phyloP scores from a whole-genome alignment of 176 grass and related monocot species.

The Luzula sylvatica region DNA sequence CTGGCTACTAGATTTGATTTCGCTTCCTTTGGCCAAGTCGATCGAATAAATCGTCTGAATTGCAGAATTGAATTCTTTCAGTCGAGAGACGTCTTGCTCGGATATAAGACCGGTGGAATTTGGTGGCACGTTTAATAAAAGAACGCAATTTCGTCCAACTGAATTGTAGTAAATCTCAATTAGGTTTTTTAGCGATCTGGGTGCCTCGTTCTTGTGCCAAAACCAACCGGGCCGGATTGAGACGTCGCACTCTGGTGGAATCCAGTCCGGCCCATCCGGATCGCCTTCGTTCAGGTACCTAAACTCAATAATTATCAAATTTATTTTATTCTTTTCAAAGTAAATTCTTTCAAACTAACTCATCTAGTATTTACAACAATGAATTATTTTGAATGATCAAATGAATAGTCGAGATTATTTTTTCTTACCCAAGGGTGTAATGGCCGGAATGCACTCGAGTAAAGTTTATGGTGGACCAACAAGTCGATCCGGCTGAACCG shows the following conservation, averaged over 20 bases:
- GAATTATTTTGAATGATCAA: neutral
- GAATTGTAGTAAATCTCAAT: constrained; percentile 89
- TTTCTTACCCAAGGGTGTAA: no score
- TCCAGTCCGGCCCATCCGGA: constrained; percentile 52
- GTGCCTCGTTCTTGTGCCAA: constrained; percentile 89
- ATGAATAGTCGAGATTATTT: neutral
- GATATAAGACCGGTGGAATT: constrained; percentile 54
- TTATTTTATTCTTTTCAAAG: no score
- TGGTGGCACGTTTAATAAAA: constrained; percentile 87
- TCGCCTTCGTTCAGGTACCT: constrained; percentile 82
- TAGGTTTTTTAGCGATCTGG: constrained; percentile 49
- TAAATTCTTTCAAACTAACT: no score
- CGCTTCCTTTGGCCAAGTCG: constrained; percentile 53
- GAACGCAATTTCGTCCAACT: constrained; percentile 87
- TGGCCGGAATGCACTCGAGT: no score
- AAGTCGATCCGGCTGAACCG: constrained; percentile 53
- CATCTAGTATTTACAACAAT: no score
- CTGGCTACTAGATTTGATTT: constrained; percentile 50
- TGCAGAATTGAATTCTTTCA: constrained; percentile 56
- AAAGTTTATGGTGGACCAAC: constrained; percentile 89
- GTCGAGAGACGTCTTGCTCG: constrained; percentile 45
- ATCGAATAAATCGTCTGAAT: constrained; percentile 40
- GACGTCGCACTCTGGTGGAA: constrained; percentile 94
- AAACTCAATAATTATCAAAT: no score
- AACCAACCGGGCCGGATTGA: constrained; percentile 91